Percentiles rank a stretch among this genome's conserved stretches.
These are phyloP conservation scores for Flammula alnicola DNA, from an alignment of 1,284 basidiomycete species.

Conservation along the genomic window DNA sequence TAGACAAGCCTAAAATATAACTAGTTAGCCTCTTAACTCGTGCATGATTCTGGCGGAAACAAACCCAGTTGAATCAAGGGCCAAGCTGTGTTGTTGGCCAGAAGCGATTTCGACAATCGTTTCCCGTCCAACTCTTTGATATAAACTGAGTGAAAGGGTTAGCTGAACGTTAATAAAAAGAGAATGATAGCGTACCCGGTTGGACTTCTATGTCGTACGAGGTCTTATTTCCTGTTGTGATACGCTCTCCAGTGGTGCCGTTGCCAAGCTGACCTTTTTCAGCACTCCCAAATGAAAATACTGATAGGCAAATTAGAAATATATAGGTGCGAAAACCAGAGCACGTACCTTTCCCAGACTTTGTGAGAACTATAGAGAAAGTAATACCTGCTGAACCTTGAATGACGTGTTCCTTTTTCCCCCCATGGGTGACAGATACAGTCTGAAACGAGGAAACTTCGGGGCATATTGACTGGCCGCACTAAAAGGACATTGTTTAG, in stretches of 20 bases:
- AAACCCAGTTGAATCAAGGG: conserved; percentile 78
- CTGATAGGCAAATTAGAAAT: conserved; percentile 38
- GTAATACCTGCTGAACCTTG: conserved; percentile 82
- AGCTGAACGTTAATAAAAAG: neutral
- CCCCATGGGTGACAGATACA: conserved; percentile 59
- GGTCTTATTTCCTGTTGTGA: conserved; percentile 82
- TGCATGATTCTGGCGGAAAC: conserved; percentile 23
- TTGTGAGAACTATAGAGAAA: conserved; percentile 84
- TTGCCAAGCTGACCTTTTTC: conserved; percentile 94
- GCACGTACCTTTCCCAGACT: conserved; percentile 70
- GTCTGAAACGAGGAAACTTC: conserved; percentile 71
- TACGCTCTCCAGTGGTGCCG: conserved; percentile 87
- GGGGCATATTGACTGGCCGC: conserved; percentile 67
- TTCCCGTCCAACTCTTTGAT: conserved; percentile 76
- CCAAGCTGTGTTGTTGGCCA: conserved; percentile 87
- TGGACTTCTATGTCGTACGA: conserved; percentile 81
- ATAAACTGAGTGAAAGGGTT: conserved; percentile 50
- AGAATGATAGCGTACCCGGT: conserved; percentile 57
- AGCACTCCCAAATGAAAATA: conserved; percentile 90
- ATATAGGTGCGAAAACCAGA: neutral
- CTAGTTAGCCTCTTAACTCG: conserved; percentile 3
- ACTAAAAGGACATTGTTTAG: conserved; percentile 45
- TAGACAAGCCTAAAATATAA: conserved; percentile 62
- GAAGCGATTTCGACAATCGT: conserved; percentile 83
- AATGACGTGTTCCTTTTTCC: conserved; percentile 66